Evolutionary conservation across 768 basidiomycete species (phyloP), one percentile per base, ranked within the genome.

Genomic region (Rhodosporidiobolus sp.): DNA sequence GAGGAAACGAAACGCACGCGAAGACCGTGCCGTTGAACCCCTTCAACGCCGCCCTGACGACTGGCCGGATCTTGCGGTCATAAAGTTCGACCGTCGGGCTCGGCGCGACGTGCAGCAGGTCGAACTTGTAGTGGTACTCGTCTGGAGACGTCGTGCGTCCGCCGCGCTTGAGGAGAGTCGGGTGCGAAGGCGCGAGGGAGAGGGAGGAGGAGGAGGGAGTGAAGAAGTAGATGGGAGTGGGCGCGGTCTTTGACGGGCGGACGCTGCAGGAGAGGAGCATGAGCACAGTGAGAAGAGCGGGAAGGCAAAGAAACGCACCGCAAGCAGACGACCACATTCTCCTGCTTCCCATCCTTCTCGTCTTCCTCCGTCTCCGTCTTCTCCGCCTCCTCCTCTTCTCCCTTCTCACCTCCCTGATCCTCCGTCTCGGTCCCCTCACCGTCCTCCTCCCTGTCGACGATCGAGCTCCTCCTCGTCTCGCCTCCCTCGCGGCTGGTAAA

Each of bases 1-100:
- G 14, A 4, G n/a, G 59, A 43, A 28, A 49, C 14, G 45, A 20
- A 38, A 58, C 70, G 32, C 32, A 76, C 64, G 96, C 95, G 77
- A 99, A 99, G 53, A 97, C 87, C 74, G 98, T 91, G 14, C 94
- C 87, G 80, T 98, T 97, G 84, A 88, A 98, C 26, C 96, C 96
- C 62, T 92, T 91, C 93, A 98, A 96, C 17, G 94, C 92, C 7
- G 94, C 91, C 67, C 76, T 69, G 26, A 75, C 72, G 55, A 74
- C 73, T 19, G 78, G 76, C 24, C 63, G 57, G 49, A 75, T 77
- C 63, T 72, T 73, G 20, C 45, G 9, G 34, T 79, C 74, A 55
- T 78, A 79, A 0, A 79, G 67, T 4, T 64, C 57, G 43, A 26
- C 28, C 10, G 78, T 79, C 8, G 77, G 74, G 22, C 56, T 43